Conservation (phyloP, 306 rosid genomes). For the Rosa lucieae region DNA sequence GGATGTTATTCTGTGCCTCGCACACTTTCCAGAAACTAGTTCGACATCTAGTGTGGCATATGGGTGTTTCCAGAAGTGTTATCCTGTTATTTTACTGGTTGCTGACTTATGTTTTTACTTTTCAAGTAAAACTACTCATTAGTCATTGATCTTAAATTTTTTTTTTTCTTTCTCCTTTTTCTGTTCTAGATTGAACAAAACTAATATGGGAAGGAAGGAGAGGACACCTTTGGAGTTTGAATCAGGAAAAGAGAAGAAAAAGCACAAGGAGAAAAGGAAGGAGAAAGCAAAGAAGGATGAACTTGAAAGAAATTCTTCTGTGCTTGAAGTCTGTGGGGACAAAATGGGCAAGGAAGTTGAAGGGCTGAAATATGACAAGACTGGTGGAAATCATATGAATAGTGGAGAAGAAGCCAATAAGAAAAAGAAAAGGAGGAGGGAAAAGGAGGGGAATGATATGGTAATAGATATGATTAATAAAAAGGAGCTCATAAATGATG, state of each 20-base stretch:
- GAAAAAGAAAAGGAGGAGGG: neutral
- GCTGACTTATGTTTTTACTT: neutral
- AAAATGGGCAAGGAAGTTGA: neutral
- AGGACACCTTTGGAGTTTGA: conserved; percentile 1
- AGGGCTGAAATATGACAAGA: neutral
- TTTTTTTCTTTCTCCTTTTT: neutral
- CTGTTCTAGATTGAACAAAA: neutral
- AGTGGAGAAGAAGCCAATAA: conserved; percentile 1
- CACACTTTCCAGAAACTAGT: neutral
- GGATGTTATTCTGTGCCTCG: neutral
- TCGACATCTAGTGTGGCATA: no score
- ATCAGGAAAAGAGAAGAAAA: conserved; percentile 12
- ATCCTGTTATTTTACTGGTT: neutral
- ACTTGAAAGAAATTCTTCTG: neutral
- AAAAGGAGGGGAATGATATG: neutral
- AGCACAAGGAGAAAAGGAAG: conserved; percentile 7
- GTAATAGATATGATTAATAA: neutral
- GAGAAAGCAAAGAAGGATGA: neutral
- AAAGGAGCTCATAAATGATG: neutral
- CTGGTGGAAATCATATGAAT: neutral
- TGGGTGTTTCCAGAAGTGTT: neutral
- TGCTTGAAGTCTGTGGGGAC: neutral
- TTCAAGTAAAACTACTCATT: neutral
- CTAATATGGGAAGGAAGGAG: neutral
- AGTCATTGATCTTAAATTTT: neutral